phyloP scores from a whole-genome alignment of 331 rosid species.

The Phaseolus coccineus region DNA sequence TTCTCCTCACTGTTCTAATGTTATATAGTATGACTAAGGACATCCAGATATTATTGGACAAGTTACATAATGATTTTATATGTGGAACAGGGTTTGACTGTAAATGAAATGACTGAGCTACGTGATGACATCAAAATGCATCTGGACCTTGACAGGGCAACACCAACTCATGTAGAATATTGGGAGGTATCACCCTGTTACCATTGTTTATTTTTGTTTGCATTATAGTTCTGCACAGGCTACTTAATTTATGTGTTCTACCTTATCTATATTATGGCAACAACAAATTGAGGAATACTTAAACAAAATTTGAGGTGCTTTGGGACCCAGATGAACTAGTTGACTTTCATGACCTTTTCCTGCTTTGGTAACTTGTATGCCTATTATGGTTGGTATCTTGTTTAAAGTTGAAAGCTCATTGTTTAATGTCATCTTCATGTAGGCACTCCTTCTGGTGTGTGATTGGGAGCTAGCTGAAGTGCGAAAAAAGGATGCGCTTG shows the following conservation, averaged over 20 bases:
- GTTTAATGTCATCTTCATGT: constrained; percentile 37
- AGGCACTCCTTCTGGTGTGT: constrained; percentile 93
- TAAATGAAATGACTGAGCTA: constrained; percentile 93
- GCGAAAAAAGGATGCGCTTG: constrained; percentile 85
- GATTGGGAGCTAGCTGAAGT: constrained; percentile 98
- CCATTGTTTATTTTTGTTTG: constrained; percentile 9
- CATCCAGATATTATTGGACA: constrained; percentile 34
- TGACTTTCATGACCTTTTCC: constrained; percentile 20
- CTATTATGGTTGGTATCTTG: constrained; percentile 19
- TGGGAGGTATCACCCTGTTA: constrained; percentile 80
- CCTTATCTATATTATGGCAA: neutral
- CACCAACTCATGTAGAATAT: constrained; percentile 86
- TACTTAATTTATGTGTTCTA: neutral
- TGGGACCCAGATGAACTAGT: constrained; percentile 30
- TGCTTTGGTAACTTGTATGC: constrained; percentile 16
- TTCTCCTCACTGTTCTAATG: neutral
- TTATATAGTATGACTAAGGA: neutral
- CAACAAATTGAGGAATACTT: neutral
- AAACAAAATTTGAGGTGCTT: constrained; percentile 32
- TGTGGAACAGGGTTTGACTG: constrained; percentile 86
- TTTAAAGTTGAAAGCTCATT: constrained; percentile 34
- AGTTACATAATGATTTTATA: constrained; percentile 42
- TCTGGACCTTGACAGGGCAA: constrained; percentile 93
- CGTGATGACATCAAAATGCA: constrained; percentile 99
- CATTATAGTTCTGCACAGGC: constrained; percentile 13